Conservation (phyloP, 192 early-diverging fungal genomes). For the Dissophora ornata region DNA sequence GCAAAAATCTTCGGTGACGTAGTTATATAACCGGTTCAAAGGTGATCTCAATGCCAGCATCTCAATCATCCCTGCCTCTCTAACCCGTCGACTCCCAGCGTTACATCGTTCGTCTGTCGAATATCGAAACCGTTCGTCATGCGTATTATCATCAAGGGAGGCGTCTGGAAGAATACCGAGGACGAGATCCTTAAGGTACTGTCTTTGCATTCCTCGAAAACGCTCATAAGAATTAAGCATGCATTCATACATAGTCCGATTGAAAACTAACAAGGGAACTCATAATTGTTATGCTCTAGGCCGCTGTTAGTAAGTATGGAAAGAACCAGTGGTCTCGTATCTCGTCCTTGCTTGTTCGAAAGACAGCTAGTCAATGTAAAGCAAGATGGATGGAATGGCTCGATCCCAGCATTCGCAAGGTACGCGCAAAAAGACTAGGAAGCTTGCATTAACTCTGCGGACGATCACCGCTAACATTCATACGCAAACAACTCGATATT, state of each 20-base stretch:
- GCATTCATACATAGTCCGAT: no score
- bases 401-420: conserved; percentile 97
- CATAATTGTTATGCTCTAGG: conserved; percentile 66
- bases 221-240: no score
- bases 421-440: no score
- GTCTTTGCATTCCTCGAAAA: background rate
- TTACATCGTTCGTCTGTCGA: background rate
- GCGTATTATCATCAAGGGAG: conserved; percentile 85
- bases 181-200: conserved; percentile 93
- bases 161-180: conserved; percentile 99
- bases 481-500: no score
- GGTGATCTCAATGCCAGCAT: background rate
- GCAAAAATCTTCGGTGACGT: no score
- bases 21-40: no score
- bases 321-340: conserved; percentile 99
- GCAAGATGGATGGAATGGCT: conserved; percentile 99
- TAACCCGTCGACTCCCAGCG: no score
- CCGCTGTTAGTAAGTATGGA: conserved; percentile 98
- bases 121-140: conserved; percentile 38
- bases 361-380: conserved; percentile 99
- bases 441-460: no score
- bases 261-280: no score
- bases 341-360: conserved; percentile 92
- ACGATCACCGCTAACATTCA: no score
- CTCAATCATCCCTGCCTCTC: background rate